These are phyloP conservation scores for Mycena rosella DNA, from an alignment of 768 basidiomycete species.

Conservation along the genomic window DNA sequence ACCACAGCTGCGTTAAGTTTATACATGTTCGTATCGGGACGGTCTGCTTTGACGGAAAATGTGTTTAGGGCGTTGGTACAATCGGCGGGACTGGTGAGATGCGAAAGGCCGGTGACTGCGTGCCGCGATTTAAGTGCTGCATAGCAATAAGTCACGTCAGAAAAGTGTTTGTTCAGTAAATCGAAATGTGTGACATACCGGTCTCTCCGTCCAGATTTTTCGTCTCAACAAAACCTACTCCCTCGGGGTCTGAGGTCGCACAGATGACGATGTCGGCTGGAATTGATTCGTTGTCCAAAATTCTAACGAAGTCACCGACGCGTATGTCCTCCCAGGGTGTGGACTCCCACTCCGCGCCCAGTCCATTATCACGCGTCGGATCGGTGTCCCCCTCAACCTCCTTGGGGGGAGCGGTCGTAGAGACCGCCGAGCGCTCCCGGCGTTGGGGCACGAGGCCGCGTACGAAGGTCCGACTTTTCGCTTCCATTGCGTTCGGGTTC, in stretches of 20 bases:
- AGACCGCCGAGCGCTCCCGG: slow-evolving; percentile 7
- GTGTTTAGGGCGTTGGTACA: slow-evolving; percentile 67
- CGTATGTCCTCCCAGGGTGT: slow-evolving; percentile 87
- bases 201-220: slow-evolving; percentile 99
- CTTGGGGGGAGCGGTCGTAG: neutral
- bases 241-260: slow-evolving; percentile 86
- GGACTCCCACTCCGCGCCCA: slow-evolving; percentile 63
- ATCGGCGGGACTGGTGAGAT: slow-evolving; percentile 74
- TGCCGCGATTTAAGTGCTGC: slow-evolving; percentile 97
- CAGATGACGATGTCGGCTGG: slow-evolving; percentile 83
- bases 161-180: too few species aligned
- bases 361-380: neutral
- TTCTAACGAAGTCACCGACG: slow-evolving; percentile 91
- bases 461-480: slow-evolving; percentile 87
- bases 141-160: too few species aligned
- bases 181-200: slow-evolving; percentile 59
- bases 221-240: slow-evolving; percentile 92
- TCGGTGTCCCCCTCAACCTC: slow-evolving; percentile 44
- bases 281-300: slow-evolving; percentile 73
- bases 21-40: slow-evolving; percentile 95
- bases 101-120: slow-evolving; percentile 79
- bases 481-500: slow-evolving; percentile 79
- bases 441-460: slow-evolving; percentile 61
- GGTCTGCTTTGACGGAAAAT: slow-evolving; percentile 86
- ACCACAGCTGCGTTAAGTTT: slow-evolving; percentile 84